phyloP scores from a whole-genome alignment of 306 rosid genomes.

The Quercus suber region DNA sequence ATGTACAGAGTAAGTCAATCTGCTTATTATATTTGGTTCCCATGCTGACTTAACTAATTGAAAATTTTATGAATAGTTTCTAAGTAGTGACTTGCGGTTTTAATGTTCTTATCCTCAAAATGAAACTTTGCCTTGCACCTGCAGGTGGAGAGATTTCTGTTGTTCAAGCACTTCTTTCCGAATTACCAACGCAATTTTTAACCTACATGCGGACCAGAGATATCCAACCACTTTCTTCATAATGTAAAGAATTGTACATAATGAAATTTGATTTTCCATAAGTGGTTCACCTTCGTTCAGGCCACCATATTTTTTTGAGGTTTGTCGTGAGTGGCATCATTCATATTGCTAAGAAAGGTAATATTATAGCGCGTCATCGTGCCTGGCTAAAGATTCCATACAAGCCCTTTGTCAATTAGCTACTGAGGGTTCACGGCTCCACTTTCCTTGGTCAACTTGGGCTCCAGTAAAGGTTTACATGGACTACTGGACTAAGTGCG shows the following conservation, averaged over 20 bases:
- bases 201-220: slow-evolving; percentile 82
- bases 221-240: slow-evolving; percentile 62
- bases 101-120: no score
- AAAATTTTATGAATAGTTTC: background rate
- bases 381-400: background rate
- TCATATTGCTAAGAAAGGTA: background rate
- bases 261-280: slow-evolving; percentile 26
- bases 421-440: background rate
- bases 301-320: slow-evolving; percentile 18
- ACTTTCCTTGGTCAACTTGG: background rate
- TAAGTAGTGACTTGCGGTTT: background rate
- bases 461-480: background rate
- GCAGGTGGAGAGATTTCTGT: slow-evolving; percentile 92
- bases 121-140: slow-evolving; percentile 16
- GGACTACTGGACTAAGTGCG: background rate
- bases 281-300: slow-evolving; percentile 31
- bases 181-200: slow-evolving; percentile 89
- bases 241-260: slow-evolving; percentile 46
- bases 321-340: background rate
- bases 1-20: slow-evolving; percentile 71
- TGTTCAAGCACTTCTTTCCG: slow-evolving; percentile 94
- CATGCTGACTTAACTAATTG: background rate
- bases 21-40: background rate
- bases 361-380: background rate
- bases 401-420: background rate